Conservation (phyloP, 202 grass and related monocot genomes). For the Hordeum pubiflorum region DNA sequence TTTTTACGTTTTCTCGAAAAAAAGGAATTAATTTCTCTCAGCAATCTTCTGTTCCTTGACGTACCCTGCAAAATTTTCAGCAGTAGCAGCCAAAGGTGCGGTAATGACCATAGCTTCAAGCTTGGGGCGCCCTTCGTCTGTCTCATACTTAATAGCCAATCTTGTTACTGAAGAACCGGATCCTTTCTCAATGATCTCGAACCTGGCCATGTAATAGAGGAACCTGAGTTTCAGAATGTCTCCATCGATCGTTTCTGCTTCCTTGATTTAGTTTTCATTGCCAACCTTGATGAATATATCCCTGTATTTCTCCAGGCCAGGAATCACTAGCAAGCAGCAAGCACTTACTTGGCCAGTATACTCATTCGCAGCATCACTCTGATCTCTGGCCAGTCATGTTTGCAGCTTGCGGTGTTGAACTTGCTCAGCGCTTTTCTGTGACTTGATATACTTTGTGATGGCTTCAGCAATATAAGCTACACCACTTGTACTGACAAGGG, state of each 20-base stretch:
- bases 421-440: not conserved
- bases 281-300: conserved; percentile 36
- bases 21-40: too few species aligned
- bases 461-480: conserved; percentile 37
- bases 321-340: not conserved
- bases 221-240: conserved; percentile 34
- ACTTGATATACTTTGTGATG: conserved; percentile 35
- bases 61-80: too few species aligned
- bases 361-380: too few species aligned
- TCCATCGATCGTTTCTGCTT: conserved; percentile 15
- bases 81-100: too few species aligned
- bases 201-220: conserved; percentile 28
- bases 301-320: conserved; percentile 38
- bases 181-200: conserved; percentile 10
- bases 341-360: not conserved
- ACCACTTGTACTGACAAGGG: conserved; percentile 17
- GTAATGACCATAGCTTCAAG: too few species aligned
- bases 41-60: too few species aligned
- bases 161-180: too few species aligned
- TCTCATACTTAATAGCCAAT: too few species aligned
- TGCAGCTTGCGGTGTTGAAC: not conserved
- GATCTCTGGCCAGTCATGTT: not conserved
- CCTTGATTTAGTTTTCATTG: conserved; percentile 37
- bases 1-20: too few species aligned
- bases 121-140: too few species aligned